Evolutionary conservation across 2,329 filamentous ascomycete species (phyloP).

Genomic region (Penicillium nordicum): DNA sequence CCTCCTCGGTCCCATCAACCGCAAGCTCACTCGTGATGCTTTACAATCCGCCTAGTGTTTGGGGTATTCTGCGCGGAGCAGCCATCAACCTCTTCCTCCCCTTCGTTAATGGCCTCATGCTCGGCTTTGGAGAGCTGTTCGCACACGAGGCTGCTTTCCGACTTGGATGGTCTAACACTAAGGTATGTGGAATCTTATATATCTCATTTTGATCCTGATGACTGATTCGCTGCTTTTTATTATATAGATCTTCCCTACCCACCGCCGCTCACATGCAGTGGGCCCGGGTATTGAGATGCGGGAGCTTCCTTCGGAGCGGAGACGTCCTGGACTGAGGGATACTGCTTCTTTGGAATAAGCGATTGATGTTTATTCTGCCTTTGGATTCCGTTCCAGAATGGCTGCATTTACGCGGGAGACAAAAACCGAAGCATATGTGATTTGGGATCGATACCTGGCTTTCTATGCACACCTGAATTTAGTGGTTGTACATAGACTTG

Average conservation of each 20-base stretch:
- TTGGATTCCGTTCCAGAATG: slow-evolving; percentile 1
- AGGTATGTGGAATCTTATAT: slow-evolving; percentile 56
- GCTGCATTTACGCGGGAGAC: slow-evolving; percentile 17
- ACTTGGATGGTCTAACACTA: slow-evolving; percentile 89
- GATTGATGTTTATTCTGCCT: slow-evolving; percentile 4
- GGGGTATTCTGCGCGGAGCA: slow-evolving; percentile 78
- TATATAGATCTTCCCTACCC: slow-evolving; percentile 54
- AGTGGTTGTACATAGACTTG: slow-evolving; percentile 36
- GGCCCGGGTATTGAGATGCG: slow-evolving; percentile 81
- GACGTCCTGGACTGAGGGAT: slow-evolving; percentile 59
- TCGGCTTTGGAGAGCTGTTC: slow-evolving; percentile 94
- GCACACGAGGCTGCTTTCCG: slow-evolving; percentile 93
- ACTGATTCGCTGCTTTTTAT: not conserved
- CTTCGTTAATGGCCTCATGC: slow-evolving; percentile 96
- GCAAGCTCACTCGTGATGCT: slow-evolving; percentile 50
- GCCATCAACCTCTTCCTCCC: slow-evolving; percentile 95
- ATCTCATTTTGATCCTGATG: not conserved
- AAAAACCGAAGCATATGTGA: slow-evolving; percentile 21
- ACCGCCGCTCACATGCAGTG: slow-evolving; percentile 63
- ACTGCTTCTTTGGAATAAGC: slow-evolving; percentile 65
- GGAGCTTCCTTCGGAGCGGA: slow-evolving; percentile 58
- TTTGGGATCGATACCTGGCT: slow-evolving; percentile 17
- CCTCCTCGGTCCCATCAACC: slow-evolving; percentile 34
- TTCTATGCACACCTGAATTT: slow-evolving; percentile 11
- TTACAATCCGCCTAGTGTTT: slow-evolving; percentile 84